Evolutionary conservation across 257 asterid genomes (phyloP), one percentile per base, ranked within the genome.

Genomic region (Pogostemon cablin): DNA sequence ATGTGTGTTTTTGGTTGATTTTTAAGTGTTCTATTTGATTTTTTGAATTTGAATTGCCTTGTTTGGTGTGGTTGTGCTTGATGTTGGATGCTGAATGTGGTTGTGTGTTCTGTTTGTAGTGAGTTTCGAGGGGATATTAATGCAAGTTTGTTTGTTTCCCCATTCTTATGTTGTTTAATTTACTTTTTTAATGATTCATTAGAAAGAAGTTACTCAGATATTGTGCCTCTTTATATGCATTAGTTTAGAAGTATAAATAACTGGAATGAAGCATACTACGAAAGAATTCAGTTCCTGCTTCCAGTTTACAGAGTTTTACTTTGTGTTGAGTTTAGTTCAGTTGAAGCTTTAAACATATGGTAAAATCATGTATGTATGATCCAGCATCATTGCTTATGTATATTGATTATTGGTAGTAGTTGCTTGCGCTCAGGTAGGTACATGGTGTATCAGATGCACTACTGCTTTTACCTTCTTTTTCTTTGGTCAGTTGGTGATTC

Each of bases 41-140:
- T 43, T 62, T 61, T 7, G 20, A 58, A 38, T 56, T 46, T 7
- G n/a, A 12, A 15, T 7, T 49, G 50, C 53, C 60, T 70, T 20
- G 32, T 25, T 41, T 12, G 0, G 17, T 7, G 6, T 32, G 5
- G 17, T 10, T 59, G 42, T 7, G 60, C 38, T 69, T 58, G 68
- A 69, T 57, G 58, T 9, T 57, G 49, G 9, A 43, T 53, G 56
- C 52, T 11, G 43, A 52, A 34, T 74, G 65, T 54, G 73, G 57
- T 68, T 40, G 6, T 59, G 25, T 6, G 40, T 7, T 32, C 6
- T 42, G 15, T 42, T 59, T 71, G 69, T 20, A 55, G 62, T 48
- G 73, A 20, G 20, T 40, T 50, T 44, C 6, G 35, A 2, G 43
- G 63, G 61, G 64, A 48, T 50, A 41, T 17, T 25, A 34, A 4